A percentile compares a stretch with the other conserved stretches of the same genome.
Evolutionary conservation across 1,284 basidiomycete genomes (phyloP).

Genomic region (Amylostereum areolatum): DNA sequence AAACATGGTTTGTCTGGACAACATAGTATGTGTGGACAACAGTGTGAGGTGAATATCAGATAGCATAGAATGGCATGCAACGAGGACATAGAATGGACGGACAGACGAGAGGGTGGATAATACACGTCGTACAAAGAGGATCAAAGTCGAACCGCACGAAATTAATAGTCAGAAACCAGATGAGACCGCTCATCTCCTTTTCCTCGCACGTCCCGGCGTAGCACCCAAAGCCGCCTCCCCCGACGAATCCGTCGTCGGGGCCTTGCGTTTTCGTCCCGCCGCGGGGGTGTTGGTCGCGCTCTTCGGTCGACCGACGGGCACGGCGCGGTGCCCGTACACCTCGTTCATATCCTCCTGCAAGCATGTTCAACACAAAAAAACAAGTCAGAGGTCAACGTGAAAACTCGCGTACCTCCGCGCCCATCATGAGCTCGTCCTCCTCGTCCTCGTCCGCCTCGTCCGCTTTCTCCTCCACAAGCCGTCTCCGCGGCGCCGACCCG

Average conservation of each 20-base stretch:
- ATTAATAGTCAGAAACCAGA: background rate
- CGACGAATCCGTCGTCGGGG: conserved; percentile 1
- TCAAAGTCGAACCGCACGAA: background rate
- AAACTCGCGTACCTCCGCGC: conserved; percentile 37
- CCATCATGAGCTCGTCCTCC: conserved; percentile 53
- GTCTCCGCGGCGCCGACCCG: too few relatives aligned
- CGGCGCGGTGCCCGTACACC: conserved; percentile 4
- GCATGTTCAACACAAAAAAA: background rate
- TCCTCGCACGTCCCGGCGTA: background rate
- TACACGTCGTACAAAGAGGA: background rate
- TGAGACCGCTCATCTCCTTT: background rate
- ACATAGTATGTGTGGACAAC: too few relatives aligned
- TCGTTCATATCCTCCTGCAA: conserved; percentile 8
- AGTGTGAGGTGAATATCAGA: too few relatives aligned
- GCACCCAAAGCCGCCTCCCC: too few relatives aligned
- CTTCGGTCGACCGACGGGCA: conserved; percentile 3
- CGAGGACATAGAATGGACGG: background rate
- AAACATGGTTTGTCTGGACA: too few relatives aligned
- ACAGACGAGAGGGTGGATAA: background rate
- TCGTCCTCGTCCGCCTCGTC: conserved; percentile 19
- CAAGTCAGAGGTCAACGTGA: background rate
- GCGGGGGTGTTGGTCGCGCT: conserved; percentile 6
- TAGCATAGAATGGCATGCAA: too few relatives aligned
- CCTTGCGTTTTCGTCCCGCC: conserved; percentile 7
- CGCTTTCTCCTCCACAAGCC: background rate